Percentiles rank a stretch among this genome's conserved stretches.
phyloP scores from a whole-genome alignment of 1,284 basidiomycete species.

The Grifola frondosa region DNA sequence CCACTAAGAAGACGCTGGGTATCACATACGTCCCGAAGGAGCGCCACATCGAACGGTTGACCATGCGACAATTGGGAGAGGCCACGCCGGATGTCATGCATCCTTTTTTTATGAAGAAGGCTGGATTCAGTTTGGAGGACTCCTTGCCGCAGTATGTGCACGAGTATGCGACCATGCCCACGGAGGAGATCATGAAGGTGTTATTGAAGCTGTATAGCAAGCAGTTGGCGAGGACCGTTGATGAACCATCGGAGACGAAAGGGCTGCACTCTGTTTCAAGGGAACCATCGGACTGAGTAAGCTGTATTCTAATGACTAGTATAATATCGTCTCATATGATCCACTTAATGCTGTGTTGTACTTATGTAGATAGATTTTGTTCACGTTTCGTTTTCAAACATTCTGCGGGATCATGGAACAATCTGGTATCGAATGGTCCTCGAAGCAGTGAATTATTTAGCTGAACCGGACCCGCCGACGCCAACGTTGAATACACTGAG shows the following conservation, averaged over 20 bases:
- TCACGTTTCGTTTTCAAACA: neutral
- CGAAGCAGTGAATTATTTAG: conserved; percentile 21
- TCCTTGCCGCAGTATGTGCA: conserved; percentile 83
- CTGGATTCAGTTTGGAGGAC: conserved; percentile 79
- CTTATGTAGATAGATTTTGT: too few species aligned
- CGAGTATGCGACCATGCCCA: conserved; percentile 79
- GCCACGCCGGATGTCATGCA: conserved; percentile 87
- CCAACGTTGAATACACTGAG: conserved; percentile 79
- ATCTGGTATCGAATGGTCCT: neutral
- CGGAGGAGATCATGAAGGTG: conserved; percentile 85
- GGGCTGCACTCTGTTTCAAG: too few species aligned
- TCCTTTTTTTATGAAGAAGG: conserved; percentile 82
- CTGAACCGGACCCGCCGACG: conserved; percentile 24
- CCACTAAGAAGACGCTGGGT: conserved; percentile 29
- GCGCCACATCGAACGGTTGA: conserved; percentile 70
- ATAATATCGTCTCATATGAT: too few species aligned
- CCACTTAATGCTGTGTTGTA: too few species aligned
- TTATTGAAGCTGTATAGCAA: conserved; percentile 79
- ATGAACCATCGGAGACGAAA: conserved; percentile 16
- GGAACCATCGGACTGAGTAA: too few species aligned
- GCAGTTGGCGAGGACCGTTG: conserved; percentile 47
- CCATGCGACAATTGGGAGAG: conserved; percentile 82
- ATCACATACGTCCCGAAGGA: conserved; percentile 52
- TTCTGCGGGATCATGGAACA: neutral
- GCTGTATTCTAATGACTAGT: too few species aligned